phyloP scores from a whole-genome alignment of 108 stramenopile species.

The Nitzschia sp. region DNA sequence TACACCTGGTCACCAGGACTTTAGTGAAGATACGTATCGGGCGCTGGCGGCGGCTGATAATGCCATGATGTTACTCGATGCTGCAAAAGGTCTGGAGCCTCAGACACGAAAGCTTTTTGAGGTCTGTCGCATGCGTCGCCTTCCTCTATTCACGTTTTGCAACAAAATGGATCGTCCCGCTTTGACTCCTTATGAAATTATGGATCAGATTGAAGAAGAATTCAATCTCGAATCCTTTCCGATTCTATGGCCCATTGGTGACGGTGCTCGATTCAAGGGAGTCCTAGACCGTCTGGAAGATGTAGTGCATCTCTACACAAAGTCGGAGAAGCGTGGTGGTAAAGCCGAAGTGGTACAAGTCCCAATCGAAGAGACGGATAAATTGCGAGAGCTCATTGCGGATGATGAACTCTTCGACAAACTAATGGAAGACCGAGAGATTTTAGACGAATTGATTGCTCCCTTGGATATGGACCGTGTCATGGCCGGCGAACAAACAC shows the following conservation, averaged over 20 bases:
- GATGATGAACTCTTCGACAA: constrained; percentile 86
- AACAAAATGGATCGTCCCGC: constrained; percentile 97
- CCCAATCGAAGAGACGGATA: constrained; percentile 62
- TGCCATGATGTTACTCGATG: constrained; percentile 95
- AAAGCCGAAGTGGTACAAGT: constrained; percentile 74
- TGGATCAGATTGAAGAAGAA: constrained; percentile 95
- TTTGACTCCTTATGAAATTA: constrained; percentile 89
- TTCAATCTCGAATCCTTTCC: constrained; percentile 91
- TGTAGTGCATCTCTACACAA: constrained; percentile 87
- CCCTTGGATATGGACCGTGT: constrained; percentile 92
- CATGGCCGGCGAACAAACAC: constrained; percentile 83
- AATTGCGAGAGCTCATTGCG: constrained; percentile 63
- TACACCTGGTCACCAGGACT: constrained; percentile 93
- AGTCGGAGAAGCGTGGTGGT: constrained; percentile 55
- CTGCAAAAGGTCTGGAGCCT: constrained; percentile 94
- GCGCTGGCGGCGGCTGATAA: constrained; percentile 95
- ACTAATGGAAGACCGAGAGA: constrained; percentile 91
- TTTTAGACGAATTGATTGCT: constrained; percentile 76
- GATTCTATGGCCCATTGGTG: constrained; percentile 96
- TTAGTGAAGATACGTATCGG: constrained; percentile 94
- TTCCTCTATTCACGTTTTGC: constrained; percentile 90
- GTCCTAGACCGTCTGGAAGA: constrained; percentile 84
- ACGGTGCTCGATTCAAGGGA: constrained; percentile 93
- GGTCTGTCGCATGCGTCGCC: constrained; percentile 65
- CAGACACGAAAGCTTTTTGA: constrained; percentile 95